These are phyloP conservation scores for Debaryomyces maramus DNA, from an alignment of 805 yeast genomes.

Conservation along the genomic window DNA sequence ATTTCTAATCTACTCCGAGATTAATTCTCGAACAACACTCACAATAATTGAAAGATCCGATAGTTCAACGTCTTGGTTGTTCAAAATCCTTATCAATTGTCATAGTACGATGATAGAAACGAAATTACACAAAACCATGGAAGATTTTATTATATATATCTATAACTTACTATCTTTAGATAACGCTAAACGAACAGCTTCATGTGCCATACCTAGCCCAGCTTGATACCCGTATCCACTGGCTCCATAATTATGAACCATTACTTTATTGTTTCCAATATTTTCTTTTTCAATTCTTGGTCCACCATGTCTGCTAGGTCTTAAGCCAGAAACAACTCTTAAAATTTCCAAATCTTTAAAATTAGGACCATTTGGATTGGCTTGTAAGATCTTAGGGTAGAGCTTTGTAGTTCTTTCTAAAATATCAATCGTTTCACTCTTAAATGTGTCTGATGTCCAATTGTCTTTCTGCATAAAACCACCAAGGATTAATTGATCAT, in stretches of 20 bases:
- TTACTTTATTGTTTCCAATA: slow-evolving; percentile 23
- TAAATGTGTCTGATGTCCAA: slow-evolving; percentile 61
- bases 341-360: slow-evolving; percentile 49
- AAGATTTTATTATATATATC: background rate
- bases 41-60: too few species aligned
- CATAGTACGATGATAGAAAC: too few species aligned
- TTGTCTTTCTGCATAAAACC: slow-evolving; percentile 68
- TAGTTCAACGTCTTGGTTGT: too few species aligned
- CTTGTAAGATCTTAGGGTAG: slow-evolving; percentile 48
- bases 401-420: slow-evolving; percentile 55
- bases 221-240: slow-evolving; percentile 68
- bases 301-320: slow-evolving; percentile 80
- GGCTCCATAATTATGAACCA: slow-evolving; percentile 73
- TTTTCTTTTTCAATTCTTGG: slow-evolving; percentile 62
- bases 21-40: too few species aligned
- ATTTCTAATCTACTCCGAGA: background rate
- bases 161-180: background rate
- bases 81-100: too few species aligned
- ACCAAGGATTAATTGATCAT: slow-evolving; percentile 70
- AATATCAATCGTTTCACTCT: slow-evolving; percentile 60
- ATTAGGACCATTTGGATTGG: slow-evolving; percentile 30
- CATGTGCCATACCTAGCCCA: slow-evolving; percentile 58
- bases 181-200: slow-evolving; percentile 40
- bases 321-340: slow-evolving; percentile 68
- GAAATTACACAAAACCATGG: background rate